Evolutionary conservation across 2,329 filamentous ascomycete species (phyloP).

Genomic region (Apiospora arundinis): DNA sequence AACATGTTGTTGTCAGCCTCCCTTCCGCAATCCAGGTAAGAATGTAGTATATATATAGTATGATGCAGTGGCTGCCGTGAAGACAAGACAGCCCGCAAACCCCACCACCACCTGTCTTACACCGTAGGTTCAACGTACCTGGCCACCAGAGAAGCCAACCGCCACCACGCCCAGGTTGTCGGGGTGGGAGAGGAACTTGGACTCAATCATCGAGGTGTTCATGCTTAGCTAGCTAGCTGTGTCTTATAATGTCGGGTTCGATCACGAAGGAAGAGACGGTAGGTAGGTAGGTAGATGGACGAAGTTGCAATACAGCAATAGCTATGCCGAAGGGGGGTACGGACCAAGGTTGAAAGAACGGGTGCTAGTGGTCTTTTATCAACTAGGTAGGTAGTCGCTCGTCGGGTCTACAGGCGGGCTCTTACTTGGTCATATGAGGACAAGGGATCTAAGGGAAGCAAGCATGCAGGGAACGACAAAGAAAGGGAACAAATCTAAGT

Average conservation of each 20-base stretch:
- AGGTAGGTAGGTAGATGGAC: not conserved
- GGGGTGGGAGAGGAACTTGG: conserved; percentile 80
- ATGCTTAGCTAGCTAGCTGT: conserved; percentile 39
- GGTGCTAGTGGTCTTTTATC: not conserved
- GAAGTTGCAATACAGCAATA: not conserved
- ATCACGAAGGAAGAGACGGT: too few relatives aligned
- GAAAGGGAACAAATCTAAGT: not conserved
- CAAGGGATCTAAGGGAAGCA: not conserved
- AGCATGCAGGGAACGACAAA: not conserved
- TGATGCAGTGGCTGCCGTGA: too few relatives aligned
- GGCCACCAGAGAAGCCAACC: conserved; percentile 94
- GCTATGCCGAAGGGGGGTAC: not conserved
- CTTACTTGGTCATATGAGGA: conserved; percentile 6
- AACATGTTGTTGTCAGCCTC: not conserved
- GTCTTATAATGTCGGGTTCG: not conserved
- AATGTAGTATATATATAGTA: not conserved
- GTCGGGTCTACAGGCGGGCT: not conserved
- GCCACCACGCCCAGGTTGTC: conserved; percentile 90
- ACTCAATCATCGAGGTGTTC: conserved; percentile 60
- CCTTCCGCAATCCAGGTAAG: not conserved
- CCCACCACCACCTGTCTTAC: not conserved
- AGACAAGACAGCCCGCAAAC: not conserved
- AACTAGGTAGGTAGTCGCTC: not conserved
- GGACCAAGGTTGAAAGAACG: not conserved
- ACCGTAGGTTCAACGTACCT: conserved; percentile 64